These are phyloP conservation scores for Microglena sp. DNA, from an alignment of 139 green algal genomes.

Conservation along the genomic window DNA sequence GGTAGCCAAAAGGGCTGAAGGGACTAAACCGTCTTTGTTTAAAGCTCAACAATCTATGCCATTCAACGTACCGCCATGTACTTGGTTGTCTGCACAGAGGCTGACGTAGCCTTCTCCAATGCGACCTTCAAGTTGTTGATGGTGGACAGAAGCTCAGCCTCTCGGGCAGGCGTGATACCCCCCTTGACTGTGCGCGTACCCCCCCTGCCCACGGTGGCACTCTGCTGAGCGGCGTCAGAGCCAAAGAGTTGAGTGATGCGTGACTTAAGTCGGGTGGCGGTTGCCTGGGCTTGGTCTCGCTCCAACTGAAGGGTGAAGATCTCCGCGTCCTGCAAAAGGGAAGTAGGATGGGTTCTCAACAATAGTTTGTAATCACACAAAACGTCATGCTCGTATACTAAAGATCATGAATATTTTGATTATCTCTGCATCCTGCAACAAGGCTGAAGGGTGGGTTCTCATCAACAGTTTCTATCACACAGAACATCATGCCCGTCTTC, in stretches of 20 bases:
- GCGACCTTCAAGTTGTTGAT: slow-evolving; percentile 54
- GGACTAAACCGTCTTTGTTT: too few relatives aligned
- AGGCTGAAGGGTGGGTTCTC: too few relatives aligned
- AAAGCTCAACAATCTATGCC: too few relatives aligned
- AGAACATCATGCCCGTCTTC: too few relatives aligned
- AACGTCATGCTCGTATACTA: too few relatives aligned
- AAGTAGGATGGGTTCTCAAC: too few relatives aligned
- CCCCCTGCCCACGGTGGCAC: neutral
- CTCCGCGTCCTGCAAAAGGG: slow-evolving; percentile 16
- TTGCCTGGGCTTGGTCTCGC: slow-evolving; percentile 38
- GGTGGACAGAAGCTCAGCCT: slow-evolving; percentile 57
- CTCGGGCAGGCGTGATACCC: slow-evolving; percentile 18
- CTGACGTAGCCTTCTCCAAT: slow-evolving; percentile 51
- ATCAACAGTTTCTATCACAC: too few relatives aligned
- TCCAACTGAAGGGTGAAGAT: slow-evolving; percentile 39
- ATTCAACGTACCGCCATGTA: slow-evolving; percentile 61
- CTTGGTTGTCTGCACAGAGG: slow-evolving; percentile 52
- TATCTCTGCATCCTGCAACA: too few relatives aligned
- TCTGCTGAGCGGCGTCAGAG: neutral
- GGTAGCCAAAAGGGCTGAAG: too few relatives aligned
- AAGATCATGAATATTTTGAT: too few relatives aligned
- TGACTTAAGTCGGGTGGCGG: slow-evolving; percentile 28
- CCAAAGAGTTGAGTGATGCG: slow-evolving; percentile 35
- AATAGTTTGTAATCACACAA: too few relatives aligned
- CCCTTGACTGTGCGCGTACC: neutral